These are phyloP conservation scores for Xylaria sp. DNA, from an alignment of 2,329 filamentous ascomycete species.

Conservation along the genomic window DNA sequence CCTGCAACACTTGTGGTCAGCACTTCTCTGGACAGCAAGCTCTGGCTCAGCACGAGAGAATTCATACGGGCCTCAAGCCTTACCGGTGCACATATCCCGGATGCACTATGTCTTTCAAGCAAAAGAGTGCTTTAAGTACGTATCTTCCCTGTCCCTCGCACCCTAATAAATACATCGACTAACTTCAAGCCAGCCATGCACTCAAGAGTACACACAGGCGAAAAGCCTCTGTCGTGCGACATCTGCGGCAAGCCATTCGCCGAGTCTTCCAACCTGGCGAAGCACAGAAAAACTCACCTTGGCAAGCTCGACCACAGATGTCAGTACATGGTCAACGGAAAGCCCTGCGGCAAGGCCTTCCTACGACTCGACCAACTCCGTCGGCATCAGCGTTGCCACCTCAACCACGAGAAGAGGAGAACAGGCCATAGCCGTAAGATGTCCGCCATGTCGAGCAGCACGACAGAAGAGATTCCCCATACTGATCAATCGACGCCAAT, in stretches of 20 bases:
- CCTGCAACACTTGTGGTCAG: constrained; percentile 50
- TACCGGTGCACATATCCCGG: constrained; percentile 48
- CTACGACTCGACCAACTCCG: constrained; percentile 56
- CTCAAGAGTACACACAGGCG: constrained; percentile 58
- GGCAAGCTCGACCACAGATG: constrained; percentile 49
- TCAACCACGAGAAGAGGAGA: constrained; percentile 6
- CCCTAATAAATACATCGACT: neutral
- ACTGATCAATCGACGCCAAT: neutral
- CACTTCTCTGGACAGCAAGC: constrained; percentile 63
- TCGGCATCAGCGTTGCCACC: constrained; percentile 39
- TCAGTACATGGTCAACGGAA: constrained; percentile 22
- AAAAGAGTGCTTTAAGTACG: constrained; percentile 62
- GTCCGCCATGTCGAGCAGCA: constrained; percentile 4
- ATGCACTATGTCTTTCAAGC: constrained; percentile 57
- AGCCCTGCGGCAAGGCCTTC: constrained; percentile 52
- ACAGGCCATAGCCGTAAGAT: constrained; percentile 1
- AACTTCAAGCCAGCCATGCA: constrained; percentile 55
- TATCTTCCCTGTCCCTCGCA: constrained; percentile 10
- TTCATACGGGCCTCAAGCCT: constrained; percentile 61
- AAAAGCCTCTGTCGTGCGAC: constrained; percentile 56
- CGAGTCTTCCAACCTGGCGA: constrained; percentile 62
- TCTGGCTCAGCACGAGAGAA: constrained; percentile 61
- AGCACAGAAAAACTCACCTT: constrained; percentile 58
- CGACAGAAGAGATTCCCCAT: neutral
- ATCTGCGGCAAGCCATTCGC: constrained; percentile 55